Percentiles rank a stretch among this genome's conserved stretches.
phyloP scores from a whole-genome alignment of 208 protist genomes.

The Acanthamoeba lenticulata region DNA sequence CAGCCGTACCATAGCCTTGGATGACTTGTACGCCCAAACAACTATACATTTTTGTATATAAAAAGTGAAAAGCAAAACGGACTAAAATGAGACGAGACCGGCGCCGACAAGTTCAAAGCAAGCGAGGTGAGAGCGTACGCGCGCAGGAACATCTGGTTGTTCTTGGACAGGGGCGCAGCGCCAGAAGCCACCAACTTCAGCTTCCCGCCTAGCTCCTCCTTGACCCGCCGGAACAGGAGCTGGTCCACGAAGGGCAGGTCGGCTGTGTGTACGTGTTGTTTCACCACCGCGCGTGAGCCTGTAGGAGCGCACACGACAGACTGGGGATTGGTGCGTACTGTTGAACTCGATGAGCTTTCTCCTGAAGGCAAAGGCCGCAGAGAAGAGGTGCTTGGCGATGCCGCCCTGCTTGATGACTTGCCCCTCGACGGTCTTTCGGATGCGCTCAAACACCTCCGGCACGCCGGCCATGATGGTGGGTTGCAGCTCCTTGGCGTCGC shows the following conservation, averaged over 20 bases:
- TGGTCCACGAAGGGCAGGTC: not conserved
- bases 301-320: not conserved
- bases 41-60: not conserved
- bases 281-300: not conserved
- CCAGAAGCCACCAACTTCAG: constrained; percentile 40
- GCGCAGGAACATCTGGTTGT: constrained; percentile 52
- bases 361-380: constrained; percentile 2
- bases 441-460: constrained; percentile 62
- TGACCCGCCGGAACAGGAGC: not conserved
- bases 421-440: constrained; percentile 13
- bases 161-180: not conserved
- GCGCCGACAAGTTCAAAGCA: too few species aligned
- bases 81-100: not conserved
- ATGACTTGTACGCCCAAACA: constrained; percentile 1
- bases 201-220: constrained; percentile 4
- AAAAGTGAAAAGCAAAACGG: not conserved
- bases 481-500: constrained; percentile 54
- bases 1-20: not conserved
- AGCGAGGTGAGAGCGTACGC: too few species aligned
- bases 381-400: constrained; percentile 32
- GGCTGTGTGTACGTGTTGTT: not conserved
- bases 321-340: too few species aligned
- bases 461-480: constrained; percentile 72
- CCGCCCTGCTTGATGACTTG: constrained; percentile 31
- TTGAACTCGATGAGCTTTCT: not conserved